phyloP scores from a whole-genome alignment of 2,329 filamentous ascomycete genomes.

The Myriangium duriaei region DNA sequence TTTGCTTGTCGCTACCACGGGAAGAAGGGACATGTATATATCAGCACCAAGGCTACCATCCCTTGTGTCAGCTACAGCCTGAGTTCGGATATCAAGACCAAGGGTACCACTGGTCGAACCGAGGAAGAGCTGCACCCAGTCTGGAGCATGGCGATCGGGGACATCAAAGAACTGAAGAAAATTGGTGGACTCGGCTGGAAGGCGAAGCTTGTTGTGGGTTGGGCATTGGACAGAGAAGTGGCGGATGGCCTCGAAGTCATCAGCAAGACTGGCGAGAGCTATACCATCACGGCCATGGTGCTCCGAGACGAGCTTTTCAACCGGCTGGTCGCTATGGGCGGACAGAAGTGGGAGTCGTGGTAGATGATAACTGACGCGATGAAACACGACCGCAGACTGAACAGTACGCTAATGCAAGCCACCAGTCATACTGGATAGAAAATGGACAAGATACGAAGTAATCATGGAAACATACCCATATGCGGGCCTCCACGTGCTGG shows the following conservation, averaged over 20 bases:
- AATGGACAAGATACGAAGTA: too few species aligned
- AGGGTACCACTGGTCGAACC: slow-evolving; percentile 25
- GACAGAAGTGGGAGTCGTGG: slow-evolving; percentile 74
- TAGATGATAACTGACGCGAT: slow-evolving; percentile 25
- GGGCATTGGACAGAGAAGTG: slow-evolving; percentile 61
- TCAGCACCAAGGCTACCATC: slow-evolving; percentile 53
- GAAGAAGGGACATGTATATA: slow-evolving; percentile 58
- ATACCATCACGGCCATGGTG: slow-evolving; percentile 57
- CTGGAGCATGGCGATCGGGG: slow-evolving; percentile 58
- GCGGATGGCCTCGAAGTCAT: slow-evolving; percentile 61
- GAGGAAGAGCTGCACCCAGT: slow-evolving; percentile 45
- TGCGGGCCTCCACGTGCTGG: too few species aligned
- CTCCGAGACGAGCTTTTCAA: slow-evolving; percentile 72
- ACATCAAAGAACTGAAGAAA: slow-evolving; percentile 65
- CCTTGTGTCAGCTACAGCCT: slow-evolving; percentile 56
- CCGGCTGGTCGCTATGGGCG: slow-evolving; percentile 60
- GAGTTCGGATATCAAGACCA: slow-evolving; percentile 34
- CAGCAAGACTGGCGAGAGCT: slow-evolving; percentile 42
- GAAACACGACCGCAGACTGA: background rate
- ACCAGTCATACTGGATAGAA: too few species aligned
- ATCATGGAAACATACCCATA: too few species aligned
- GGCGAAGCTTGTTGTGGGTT: slow-evolving; percentile 67
- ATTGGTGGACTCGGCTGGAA: slow-evolving; percentile 77
- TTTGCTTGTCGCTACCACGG: slow-evolving; percentile 62
- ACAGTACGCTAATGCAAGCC: too few species aligned